Percentiles rank a stretch among this genome's conserved stretches.
Evolutionary conservation across 805 yeast genomes (phyloP).

Genomic region (Metahyphopichia silvanorum): DNA sequence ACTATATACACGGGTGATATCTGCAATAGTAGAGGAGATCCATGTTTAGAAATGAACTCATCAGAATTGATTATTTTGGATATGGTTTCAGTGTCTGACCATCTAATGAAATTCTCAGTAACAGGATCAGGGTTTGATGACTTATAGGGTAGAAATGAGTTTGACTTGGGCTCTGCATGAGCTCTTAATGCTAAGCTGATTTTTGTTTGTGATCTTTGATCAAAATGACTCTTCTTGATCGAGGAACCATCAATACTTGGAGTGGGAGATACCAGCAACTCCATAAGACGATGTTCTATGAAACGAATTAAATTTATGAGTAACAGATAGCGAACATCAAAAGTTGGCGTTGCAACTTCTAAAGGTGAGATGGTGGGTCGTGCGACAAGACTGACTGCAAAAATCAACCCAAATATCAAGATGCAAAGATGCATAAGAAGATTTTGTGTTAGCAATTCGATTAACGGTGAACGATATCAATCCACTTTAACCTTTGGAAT

Average conservation of each 20-base stretch:
- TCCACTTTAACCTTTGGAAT: conserved; percentile 12
- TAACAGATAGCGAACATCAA: no score
- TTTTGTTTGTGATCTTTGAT: conserved; percentile 35
- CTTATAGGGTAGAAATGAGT: background rate
- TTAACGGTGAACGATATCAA: conserved; percentile 1
- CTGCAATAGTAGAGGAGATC: conserved; percentile 17
- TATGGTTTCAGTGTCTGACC: conserved; percentile 23
- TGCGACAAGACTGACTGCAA: no score
- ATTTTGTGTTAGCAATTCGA: background rate
- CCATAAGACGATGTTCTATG: no score
- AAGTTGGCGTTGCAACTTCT: no score
- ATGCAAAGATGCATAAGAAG: background rate
- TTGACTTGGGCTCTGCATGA: conserved; percentile 3
- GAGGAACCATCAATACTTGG: no score
- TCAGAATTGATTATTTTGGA: conserved; percentile 15
- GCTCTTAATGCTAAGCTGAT: conserved; percentile 17
- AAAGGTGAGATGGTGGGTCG: no score
- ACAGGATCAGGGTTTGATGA: background rate
- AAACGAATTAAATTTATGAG: no score
- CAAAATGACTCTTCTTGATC: conserved; percentile 25
- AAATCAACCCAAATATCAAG: no score
- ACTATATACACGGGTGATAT: conserved; percentile 41
- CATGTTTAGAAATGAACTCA: conserved; percentile 20
- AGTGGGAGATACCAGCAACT: no score
- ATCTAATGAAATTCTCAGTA: conserved; percentile 13